Percentiles rank a stretch among this genome's conserved stretches.
Evolutionary conservation across 495 filamentous ascomycete species (phyloP).

Genomic region (Paragyromitra xinjiangensis): DNA sequence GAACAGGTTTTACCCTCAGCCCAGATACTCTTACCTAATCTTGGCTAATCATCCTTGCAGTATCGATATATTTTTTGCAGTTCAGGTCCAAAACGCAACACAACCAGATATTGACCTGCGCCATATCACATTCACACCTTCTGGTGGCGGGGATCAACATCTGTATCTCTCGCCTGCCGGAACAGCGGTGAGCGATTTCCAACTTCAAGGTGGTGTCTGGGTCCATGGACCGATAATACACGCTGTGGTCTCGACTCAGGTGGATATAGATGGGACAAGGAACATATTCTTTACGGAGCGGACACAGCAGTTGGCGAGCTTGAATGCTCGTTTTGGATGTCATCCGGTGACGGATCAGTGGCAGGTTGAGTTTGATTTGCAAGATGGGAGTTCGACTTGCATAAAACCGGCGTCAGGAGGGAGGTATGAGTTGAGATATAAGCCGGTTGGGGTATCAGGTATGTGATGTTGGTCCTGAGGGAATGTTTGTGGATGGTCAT

Average conservation of each 20-base stretch:
- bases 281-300: constrained; percentile 34
- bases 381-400: constrained; percentile 21
- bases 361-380: constrained; percentile 32
- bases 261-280: constrained; percentile 18
- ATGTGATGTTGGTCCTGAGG: background rate
- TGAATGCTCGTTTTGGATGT: constrained; percentile 30
- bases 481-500: too few species aligned
- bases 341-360: constrained; percentile 7
- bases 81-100: constrained; percentile 26
- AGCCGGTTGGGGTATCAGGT: constrained; percentile 26
- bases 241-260: constrained; percentile 18
- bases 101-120: constrained; percentile 13
- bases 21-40: background rate
- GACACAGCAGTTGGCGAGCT: constrained; percentile 19
- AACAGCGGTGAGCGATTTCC: constrained; percentile 25
- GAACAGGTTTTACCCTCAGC: constrained; percentile 21
- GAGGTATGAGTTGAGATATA: constrained; percentile 33
- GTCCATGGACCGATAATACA: constrained; percentile 11
- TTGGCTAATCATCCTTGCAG: background rate
- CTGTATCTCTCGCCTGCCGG: constrained; percentile 14
- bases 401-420: constrained; percentile 22
- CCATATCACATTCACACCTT: constrained; percentile 28
- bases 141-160: constrained; percentile 25
- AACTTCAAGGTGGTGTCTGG: constrained; percentile 29
- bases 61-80: constrained; percentile 22